Percentiles rank a stretch among this genome's conserved stretches.
phyloP scores from a whole-genome alignment of 805 yeast genomes.

The Cephaloascus albidus region DNA sequence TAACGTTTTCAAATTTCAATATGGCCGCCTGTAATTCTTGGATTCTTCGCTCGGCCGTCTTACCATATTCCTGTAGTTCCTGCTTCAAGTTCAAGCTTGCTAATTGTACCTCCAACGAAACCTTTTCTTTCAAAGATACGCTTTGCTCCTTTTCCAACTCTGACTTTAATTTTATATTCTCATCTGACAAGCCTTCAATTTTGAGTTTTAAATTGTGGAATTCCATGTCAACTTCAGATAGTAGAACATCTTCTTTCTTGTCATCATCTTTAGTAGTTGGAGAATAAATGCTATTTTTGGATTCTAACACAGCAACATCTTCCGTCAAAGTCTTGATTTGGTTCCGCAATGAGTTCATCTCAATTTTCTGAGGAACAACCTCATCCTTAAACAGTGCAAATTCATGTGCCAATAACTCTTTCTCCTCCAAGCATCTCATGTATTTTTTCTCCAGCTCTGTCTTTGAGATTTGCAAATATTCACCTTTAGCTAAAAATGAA shows the following conservation, averaged over 20 bases:
- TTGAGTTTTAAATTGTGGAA: conserved; percentile 7
- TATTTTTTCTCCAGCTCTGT: neutral
- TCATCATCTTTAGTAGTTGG: neutral
- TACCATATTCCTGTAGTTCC: conserved; percentile 12
- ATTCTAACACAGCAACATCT: neutral
- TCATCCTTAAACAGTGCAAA: neutral
- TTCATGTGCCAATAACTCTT: neutral
- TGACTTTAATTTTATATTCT: conserved; percentile 6
- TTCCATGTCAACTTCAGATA: neutral
- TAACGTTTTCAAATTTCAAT: conserved; percentile 20
- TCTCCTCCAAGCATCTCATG: neutral
- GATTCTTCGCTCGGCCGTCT: conserved; percentile 22
- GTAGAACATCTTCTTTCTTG: no score
- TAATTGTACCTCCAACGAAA: conserved; percentile 8
- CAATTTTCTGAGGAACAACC: neutral
- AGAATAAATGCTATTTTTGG: no score
- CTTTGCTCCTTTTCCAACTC: conserved; percentile 7
- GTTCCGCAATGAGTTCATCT: neutral
- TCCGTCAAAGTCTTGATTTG: neutral
- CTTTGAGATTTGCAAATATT: neutral
- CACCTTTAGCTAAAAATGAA: neutral
- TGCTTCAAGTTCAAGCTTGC: conserved; percentile 18
- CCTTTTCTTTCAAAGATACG: conserved; percentile 11
- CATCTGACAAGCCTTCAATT: conserved; percentile 1
- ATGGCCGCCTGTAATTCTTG: conserved; percentile 21